Conservation (phyloP, 306 rosid species). For the Cucumis cinereus region DNA sequence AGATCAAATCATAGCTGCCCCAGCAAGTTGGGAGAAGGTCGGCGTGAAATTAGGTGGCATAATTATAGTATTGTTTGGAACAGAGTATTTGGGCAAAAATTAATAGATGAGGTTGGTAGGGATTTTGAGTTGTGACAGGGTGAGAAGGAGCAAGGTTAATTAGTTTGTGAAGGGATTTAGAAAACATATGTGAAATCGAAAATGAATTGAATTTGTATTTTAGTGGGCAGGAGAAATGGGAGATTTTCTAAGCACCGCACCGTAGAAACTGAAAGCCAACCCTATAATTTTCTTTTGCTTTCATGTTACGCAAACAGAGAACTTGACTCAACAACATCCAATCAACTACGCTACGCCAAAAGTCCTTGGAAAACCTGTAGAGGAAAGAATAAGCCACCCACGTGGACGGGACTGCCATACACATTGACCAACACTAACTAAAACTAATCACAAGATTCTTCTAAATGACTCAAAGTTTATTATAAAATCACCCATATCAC, state of each 20-base stretch:
- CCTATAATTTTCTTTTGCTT: not conserved
- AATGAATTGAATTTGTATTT: not conserved
- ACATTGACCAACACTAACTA: not conserved
- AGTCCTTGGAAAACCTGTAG: not conserved
- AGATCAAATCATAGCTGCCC: not conserved
- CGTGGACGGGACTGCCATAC: not conserved
- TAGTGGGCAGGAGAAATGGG: not conserved
- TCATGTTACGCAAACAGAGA: not conserved
- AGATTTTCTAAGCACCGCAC: not conserved
- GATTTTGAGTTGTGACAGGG: not conserved
- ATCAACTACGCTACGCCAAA: not conserved
- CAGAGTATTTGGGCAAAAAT: not conserved
- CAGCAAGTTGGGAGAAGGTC: not conserved
- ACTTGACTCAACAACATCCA: not conserved
- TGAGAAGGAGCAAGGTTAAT: not conserved
- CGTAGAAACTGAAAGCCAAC: not conserved
- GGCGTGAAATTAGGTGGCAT: not conserved
- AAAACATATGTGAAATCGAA: not conserved
- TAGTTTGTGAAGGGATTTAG: not conserved
- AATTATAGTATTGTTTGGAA: not conserved
- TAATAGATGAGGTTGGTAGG: no score
- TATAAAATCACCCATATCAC: no score
- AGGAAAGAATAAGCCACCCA: not conserved
- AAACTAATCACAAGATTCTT: not conserved
- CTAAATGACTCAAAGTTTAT: not conserved